Conservation (phyloP, 1,139 yeast species). For the Hyphopichia buzzinii region DNA sequence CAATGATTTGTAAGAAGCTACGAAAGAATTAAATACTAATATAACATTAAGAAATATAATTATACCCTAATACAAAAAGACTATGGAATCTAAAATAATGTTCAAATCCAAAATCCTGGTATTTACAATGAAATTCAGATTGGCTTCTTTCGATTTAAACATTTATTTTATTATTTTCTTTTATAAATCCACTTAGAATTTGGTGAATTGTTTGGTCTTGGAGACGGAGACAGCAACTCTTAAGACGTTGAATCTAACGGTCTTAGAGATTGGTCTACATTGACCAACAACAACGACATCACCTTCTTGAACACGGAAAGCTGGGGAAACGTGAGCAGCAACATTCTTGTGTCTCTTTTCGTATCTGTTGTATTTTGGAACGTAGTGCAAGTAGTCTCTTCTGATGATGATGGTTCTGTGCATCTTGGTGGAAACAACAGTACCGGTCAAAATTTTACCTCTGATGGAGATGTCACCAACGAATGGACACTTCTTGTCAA, state of each 20-base stretch:
- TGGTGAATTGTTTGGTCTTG: conserved; percentile 92
- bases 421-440: conserved; percentile 99
- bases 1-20: neutral
- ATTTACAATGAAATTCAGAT: neutral
- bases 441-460: conserved; percentile 98
- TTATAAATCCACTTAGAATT: conserved; percentile 61
- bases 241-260: conserved; percentile 99
- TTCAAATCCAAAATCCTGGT: neutral
- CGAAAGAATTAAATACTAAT: conserved; percentile 11
- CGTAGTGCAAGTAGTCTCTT: conserved; percentile 99
- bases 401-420: conserved; percentile 99
- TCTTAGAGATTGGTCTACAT: conserved; percentile 99
- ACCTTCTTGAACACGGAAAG: conserved; percentile 99
- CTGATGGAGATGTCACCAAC: conserved; percentile 96
- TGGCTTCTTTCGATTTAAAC: neutral
- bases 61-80: conserved; percentile 6
- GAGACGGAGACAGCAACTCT: conserved; percentile 90
- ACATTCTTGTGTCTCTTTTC: conserved; percentile 99
- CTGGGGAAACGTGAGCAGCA: conserved; percentile 99
- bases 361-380: conserved; percentile 99
- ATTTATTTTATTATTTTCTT: conserved; percentile 1
- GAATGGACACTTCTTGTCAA: conserved; percentile 99
- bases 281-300: conserved; percentile 99
- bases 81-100: neutral
- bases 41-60: conserved; percentile 20